Evolutionary conservation across 176 grass and related monocot species (phyloP).

Genomic region (Oryza meyeriana): DNA sequence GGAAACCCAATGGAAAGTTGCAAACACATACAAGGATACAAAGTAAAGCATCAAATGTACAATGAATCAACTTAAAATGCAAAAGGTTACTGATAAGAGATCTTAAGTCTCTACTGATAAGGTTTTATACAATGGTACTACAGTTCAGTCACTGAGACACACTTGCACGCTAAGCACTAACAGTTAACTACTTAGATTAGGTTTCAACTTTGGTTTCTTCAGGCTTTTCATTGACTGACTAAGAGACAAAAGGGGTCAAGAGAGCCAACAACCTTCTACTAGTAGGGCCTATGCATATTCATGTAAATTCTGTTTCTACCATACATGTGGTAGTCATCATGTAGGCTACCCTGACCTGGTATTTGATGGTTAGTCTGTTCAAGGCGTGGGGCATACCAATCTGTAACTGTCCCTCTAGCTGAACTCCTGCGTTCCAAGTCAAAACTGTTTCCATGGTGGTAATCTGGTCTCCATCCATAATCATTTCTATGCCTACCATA

Average conservation of each 20-base stretch:
- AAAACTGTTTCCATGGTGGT: background rate
- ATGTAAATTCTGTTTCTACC: background rate
- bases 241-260: background rate
- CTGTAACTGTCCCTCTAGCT: conserved; percentile 1
- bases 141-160: background rate
- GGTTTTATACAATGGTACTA: background rate
- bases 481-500: background rate
- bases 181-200: background rate
- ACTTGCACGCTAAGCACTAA: background rate
- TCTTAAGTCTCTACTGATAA: too few species aligned
- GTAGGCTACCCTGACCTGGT: background rate
- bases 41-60: background rate
- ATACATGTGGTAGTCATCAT: conserved; percentile 1
- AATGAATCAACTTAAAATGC: background rate
- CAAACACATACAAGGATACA: background rate
- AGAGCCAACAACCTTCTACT: background rate
- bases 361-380: conserved; percentile 44
- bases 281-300: background rate
- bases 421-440: background rate
- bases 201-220: background rate
- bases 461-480: background rate
- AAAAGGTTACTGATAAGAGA: background rate
- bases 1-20: background rate
- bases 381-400: conserved; percentile 19
- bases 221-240: background rate